Evolutionary conservation across 495 filamentous ascomycete genomes (phyloP).

Genomic region (Aspergillus carlsbadensis): DNA sequence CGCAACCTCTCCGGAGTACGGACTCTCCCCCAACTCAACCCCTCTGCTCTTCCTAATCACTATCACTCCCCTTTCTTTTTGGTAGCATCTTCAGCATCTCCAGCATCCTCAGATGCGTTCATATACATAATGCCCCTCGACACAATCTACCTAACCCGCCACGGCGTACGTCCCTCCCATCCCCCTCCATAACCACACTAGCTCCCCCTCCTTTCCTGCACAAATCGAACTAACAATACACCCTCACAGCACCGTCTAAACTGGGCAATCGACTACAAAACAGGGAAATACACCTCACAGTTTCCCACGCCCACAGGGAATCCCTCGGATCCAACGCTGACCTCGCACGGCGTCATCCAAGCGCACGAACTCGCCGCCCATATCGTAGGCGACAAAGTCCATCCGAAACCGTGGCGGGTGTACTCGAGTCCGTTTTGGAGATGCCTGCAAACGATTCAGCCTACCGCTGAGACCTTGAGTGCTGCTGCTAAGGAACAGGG

Average conservation of each 20-base stretch:
- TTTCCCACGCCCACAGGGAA: slow-evolving; percentile 81
- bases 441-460: slow-evolving; percentile 83
- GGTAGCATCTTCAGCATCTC: too few relatives aligned
- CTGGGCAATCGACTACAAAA: slow-evolving; percentile 77
- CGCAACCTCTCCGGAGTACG: slow-evolving; percentile 2
- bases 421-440: slow-evolving; percentile 90
- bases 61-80: not conserved
- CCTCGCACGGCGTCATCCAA: slow-evolving; percentile 81
- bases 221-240: slow-evolving; percentile 15
- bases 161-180: slow-evolving; percentile 64
- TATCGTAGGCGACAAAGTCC: slow-evolving; percentile 58
- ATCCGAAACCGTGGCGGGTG: slow-evolving; percentile 61
- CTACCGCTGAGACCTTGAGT: slow-evolving; percentile 58
- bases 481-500: not conserved
- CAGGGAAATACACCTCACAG: slow-evolving; percentile 66
- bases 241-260: slow-evolving; percentile 75
- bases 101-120: not conserved
- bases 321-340: slow-evolving; percentile 80
- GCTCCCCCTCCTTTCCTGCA: not conserved
- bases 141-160: slow-evolving; percentile 80
- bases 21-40: not conserved
- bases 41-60: not conserved
- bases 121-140: slow-evolving; percentile 54
- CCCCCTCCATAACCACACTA: not conserved
- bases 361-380: slow-evolving; percentile 72